Conservation (phyloP, 2,329 filamentous ascomycete genomes). For the Drechslerella coelobrocha region DNA sequence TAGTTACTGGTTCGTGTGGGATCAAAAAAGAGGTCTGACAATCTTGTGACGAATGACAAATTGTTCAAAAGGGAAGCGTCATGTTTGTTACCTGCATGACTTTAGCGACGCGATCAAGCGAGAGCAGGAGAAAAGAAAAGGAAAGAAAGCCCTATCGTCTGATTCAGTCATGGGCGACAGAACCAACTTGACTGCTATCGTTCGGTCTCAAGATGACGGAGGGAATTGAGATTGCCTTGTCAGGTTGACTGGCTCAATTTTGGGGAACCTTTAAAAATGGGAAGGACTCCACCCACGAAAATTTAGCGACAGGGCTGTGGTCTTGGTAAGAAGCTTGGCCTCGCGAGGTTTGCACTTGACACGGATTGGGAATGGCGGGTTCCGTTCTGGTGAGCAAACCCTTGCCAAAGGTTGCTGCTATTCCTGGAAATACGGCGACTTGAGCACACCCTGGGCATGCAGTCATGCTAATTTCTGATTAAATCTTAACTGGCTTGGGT, state of each 20-base stretch:
- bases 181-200: slow-evolving; percentile 13
- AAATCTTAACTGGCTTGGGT: slow-evolving; percentile 5
- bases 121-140: no score
- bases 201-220: background rate
- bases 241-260: slow-evolving; percentile 43
- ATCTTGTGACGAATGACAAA: slow-evolving; percentile 42
- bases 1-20: slow-evolving; percentile 4
- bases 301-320: slow-evolving; percentile 51
- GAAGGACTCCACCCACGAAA: slow-evolving; percentile 29
- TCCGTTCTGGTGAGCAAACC: slow-evolving; percentile 29
- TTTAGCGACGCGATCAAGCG: slow-evolving; percentile 49
- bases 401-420: slow-evolving; percentile 47
- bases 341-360: slow-evolving; percentile 13
- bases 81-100: slow-evolving; percentile 35
- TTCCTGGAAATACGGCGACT: slow-evolving; percentile 51
- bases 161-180: slow-evolving; percentile 30
- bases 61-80: slow-evolving; percentile 23
- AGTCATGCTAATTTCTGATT: slow-evolving; percentile 50
- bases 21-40: slow-evolving; percentile 15
- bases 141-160: slow-evolving; percentile 43
- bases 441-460: slow-evolving; percentile 44
- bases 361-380: slow-evolving; percentile 34
- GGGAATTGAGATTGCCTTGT: slow-evolving; percentile 37
- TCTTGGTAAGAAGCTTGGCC: slow-evolving; percentile 50
- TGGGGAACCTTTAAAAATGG: slow-evolving; percentile 32